Evolutionary conservation across 2,329 filamentous ascomycete genomes (phyloP).

Genomic region (Colletotrichum sp.): DNA sequence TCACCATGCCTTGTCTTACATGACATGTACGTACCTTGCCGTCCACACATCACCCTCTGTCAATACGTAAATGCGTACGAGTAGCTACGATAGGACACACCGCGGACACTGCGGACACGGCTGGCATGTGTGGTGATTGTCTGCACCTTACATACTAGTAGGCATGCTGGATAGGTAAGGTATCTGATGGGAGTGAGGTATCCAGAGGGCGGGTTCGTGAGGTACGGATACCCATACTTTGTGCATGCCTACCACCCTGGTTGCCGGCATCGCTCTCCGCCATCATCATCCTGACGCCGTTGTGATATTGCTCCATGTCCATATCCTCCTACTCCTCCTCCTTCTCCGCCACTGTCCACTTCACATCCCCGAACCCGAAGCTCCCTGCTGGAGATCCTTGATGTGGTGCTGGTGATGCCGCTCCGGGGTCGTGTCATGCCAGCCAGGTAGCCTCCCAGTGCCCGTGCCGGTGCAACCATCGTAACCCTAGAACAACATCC

Average conservation of each 20-base stretch:
- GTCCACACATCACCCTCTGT: not conserved
- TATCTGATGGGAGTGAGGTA: not conserved
- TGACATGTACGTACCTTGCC: slow-evolving; percentile 3
- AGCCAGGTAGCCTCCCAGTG: not conserved
- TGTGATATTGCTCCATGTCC: not conserved
- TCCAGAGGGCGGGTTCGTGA: not conserved
- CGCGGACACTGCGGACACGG: not conserved
- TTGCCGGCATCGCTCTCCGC: not conserved
- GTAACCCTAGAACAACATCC: not conserved
- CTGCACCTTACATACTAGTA: not conserved
- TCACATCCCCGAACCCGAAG: not conserved
- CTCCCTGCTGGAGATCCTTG: not conserved
- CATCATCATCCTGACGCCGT: not conserved
- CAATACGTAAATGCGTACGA: not conserved
- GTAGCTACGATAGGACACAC: not conserved
- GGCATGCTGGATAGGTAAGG: not conserved
- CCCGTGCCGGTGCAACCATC: slow-evolving; percentile 8
- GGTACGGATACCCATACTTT: not conserved
- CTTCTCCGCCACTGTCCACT: not conserved
- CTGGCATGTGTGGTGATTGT: not conserved
- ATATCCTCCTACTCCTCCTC: not conserved
- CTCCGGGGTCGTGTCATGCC: not conserved
- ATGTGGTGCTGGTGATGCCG: not conserved
- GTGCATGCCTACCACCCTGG: not conserved
- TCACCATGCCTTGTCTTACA: not conserved